phyloP scores from a whole-genome alignment of 805 yeast species.

The Wickerhamomyces bisporus region DNA sequence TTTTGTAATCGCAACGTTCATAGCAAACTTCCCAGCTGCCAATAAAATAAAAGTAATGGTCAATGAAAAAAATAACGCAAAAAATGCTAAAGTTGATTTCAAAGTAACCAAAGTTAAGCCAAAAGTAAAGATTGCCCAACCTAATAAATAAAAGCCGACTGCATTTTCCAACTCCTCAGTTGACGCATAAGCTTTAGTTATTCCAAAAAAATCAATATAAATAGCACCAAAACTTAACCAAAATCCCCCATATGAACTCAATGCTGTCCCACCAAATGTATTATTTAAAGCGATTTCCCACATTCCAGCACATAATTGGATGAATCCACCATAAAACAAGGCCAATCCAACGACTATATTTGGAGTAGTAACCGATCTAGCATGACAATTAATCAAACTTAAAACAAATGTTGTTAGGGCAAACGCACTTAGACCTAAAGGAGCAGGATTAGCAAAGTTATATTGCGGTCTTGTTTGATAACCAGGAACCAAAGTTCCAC shows the following conservation, averaged over 20 bases:
- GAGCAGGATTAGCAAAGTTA: slow-evolving; percentile 58
- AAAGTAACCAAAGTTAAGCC: slow-evolving; percentile 40
- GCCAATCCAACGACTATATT: slow-evolving; percentile 58
- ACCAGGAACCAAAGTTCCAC: slow-evolving; percentile 71
- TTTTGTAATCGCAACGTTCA: slow-evolving; percentile 28
- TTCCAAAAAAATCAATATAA: slow-evolving; percentile 47
- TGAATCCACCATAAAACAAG: slow-evolving; percentile 57
- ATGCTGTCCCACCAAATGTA: slow-evolving; percentile 55
- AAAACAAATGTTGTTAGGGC: slow-evolving; percentile 61
- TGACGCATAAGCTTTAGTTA: slow-evolving; percentile 35
- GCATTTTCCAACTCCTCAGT: slow-evolving; percentile 40
- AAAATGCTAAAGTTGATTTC: slow-evolving; percentile 45
- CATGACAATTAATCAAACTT: slow-evolving; percentile 47
- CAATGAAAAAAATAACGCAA: slow-evolving; percentile 40
- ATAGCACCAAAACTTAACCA: slow-evolving; percentile 67
- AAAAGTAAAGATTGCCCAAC: slow-evolving; percentile 51
- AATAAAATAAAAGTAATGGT: slow-evolving; percentile 43
- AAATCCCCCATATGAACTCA: slow-evolving; percentile 45
- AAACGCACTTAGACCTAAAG: slow-evolving; percentile 56
- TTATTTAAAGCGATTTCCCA: slow-evolving; percentile 62
- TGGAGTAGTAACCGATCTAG: slow-evolving; percentile 51
- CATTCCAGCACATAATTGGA: slow-evolving; percentile 60
- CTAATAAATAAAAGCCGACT: slow-evolving; percentile 45
- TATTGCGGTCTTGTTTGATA: slow-evolving; percentile 40
- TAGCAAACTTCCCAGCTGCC: slow-evolving; percentile 41